Evolutionary conservation across 192 early-diverging fungal species (phyloP).

Genomic region (Gryganskiella cystojenkinii): DNA sequence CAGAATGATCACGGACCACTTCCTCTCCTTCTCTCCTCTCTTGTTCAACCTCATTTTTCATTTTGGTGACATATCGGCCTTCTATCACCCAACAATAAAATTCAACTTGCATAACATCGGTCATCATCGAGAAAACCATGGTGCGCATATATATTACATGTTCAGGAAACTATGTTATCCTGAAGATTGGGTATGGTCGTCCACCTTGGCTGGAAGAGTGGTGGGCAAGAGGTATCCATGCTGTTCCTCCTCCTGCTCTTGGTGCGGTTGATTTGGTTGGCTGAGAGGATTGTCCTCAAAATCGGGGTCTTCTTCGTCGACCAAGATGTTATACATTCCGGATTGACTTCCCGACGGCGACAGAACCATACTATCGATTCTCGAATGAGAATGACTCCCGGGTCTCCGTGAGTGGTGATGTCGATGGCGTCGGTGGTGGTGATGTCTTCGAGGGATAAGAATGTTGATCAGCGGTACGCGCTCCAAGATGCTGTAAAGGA

Average conservation of each 20-base stretch:
- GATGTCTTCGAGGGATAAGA: neutral
- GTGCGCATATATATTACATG: no score
- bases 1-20: no score
- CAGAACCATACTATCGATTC: slow-evolving; percentile 38
- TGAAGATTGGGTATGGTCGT: slow-evolving; percentile 1
- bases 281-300: neutral
- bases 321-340: slow-evolving; percentile 30
- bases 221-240: no score
- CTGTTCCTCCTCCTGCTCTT: no score
- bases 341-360: slow-evolving; percentile 38
- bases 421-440: slow-evolving; percentile 18
- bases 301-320: slow-evolving; percentile 30
- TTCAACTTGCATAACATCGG: no score
- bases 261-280: no score
- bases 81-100: no score
- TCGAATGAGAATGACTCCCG: slow-evolving; percentile 15
- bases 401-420: slow-evolving; percentile 18
- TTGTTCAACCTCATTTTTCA: no score
- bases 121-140: neutral
- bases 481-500: slow-evolving; percentile 2
- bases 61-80: no score
- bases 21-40: no score
- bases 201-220: neutral
- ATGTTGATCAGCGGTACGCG: no score
- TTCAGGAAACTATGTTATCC: no score